Evolutionary conservation across 495 filamentous ascomycete genomes (phyloP), one percentile per base, ranked within the genome.

Genomic region (Tetracladium marchalianum): DNA sequence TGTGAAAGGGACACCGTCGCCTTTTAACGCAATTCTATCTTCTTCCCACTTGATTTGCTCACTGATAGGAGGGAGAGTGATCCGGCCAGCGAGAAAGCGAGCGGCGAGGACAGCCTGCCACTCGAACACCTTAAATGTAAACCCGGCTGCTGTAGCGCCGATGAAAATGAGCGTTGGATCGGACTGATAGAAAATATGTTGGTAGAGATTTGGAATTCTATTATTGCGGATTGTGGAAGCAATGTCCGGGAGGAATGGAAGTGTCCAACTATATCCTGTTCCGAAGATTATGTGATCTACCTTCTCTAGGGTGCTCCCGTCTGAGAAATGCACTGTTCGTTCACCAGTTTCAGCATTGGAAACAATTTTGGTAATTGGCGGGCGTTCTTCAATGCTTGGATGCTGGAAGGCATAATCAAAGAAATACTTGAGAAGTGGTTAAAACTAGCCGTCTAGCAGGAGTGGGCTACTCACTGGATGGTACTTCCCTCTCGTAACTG

Each of bases 201-300:
- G 71, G 47, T 76, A 80, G 18, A 80, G 54, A 49, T 70, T 68
- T 3, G 72, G 73, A 0, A 78, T 62, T 0, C 76, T 66, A 40
- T 77, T 77, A 42, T 75, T 76, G 9, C 67, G 59, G 1, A 72
- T 65, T 16, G 51, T 53, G 11, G 33, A 12, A 1, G 59, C 54
- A 0, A 78, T 57, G 19, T 69, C 51, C 0, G 75, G 74, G 2
- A 77, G 46, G 50, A 77, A 80, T 5, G 74, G 76, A 3, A 77
- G 37, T 1, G 69, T 72, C 73, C 71, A 78, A 17, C 58, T 66
- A 51, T 77, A 79, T 0, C 77, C 75, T 0, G 76, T 78, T 15
- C 71, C 75, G 41, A 81, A 72, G 43, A 79, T 71, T 39, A 81
- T 66, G 50, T 75, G 52, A 52, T 81, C 76, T 6, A 78, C 69